Conservation (phyloP, 768 basidiomycete genomes). For the Rhizopogon sp. region DNA sequence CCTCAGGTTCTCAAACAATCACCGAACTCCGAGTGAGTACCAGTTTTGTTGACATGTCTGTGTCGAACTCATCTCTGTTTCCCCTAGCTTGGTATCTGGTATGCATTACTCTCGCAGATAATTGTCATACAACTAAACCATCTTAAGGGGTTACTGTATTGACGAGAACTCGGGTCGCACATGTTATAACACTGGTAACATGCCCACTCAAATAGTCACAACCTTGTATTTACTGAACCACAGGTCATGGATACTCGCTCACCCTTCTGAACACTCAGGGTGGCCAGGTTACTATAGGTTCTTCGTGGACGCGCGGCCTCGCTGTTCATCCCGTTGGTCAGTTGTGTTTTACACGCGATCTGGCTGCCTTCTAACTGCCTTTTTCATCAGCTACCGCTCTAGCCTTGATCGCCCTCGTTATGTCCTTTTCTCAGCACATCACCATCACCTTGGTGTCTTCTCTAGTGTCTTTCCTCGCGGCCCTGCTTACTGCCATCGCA, state of each 20-base stretch:
- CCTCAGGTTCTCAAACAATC: slow-evolving; percentile 23
- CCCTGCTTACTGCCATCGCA: slow-evolving; percentile 61
- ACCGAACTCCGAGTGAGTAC: slow-evolving; percentile 51
- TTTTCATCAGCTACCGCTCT: slow-evolving; percentile 38
- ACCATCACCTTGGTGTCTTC: slow-evolving; percentile 38
- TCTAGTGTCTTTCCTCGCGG: slow-evolving; percentile 60
- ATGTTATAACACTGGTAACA: slow-evolving; percentile 45
- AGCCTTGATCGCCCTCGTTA: slow-evolving; percentile 57
- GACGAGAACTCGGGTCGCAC: slow-evolving; percentile 32
- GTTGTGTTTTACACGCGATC: slow-evolving; percentile 16
- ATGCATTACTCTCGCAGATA: slow-evolving; percentile 6
- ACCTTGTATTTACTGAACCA: neutral
- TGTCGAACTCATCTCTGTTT: slow-evolving; percentile 1
- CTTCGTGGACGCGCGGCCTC: slow-evolving; percentile 59
- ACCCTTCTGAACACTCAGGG: slow-evolving; percentile 30
- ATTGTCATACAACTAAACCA: slow-evolving; percentile 4
- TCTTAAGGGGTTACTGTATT: slow-evolving; percentile 56
- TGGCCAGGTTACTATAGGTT: slow-evolving; percentile 36
- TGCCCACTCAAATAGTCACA: neutral
- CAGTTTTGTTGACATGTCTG: slow-evolving; percentile 1
- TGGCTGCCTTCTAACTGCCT: neutral
- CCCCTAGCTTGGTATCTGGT: slow-evolving; percentile 70
- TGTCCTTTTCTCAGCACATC: slow-evolving; percentile 57
- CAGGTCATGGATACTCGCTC: slow-evolving; percentile 56
- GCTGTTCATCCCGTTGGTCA: slow-evolving; percentile 50